Percentiles rank a stretch among this genome's conserved stretches.
Conservation (phyloP, 768 basidiomycete species). For the Galerina marginata region DNA sequence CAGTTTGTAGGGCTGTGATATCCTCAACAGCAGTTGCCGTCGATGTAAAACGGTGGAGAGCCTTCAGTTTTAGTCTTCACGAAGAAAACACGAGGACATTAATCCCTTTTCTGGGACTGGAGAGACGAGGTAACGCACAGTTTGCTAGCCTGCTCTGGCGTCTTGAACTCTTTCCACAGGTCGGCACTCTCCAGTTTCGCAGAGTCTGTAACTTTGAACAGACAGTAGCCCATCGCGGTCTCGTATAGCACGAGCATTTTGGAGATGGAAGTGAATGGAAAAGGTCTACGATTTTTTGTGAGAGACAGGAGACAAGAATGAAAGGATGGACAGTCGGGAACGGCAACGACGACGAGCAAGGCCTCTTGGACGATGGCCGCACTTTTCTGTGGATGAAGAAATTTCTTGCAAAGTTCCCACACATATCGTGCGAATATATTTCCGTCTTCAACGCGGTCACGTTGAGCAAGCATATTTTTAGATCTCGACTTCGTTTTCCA, state of each 20-base stretch:
- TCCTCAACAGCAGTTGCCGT: conserved; percentile 98
- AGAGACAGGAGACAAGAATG: not conserved
- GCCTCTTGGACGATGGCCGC: conserved; percentile 19
- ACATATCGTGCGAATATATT: conserved; percentile 32
- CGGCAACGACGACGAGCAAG: conserved; percentile 26
- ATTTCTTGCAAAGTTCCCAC: conserved; percentile 37
- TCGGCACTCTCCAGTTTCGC: conserved; percentile 87
- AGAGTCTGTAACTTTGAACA: conserved; percentile 93
- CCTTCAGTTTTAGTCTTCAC: conserved; percentile 89
- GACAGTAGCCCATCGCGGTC: conserved; percentile 94
- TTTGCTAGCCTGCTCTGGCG: conserved; percentile 89
- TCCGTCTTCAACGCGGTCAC: conserved; percentile 10
- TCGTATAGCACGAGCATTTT: conserved; percentile 97
- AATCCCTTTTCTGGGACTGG: not conserved
- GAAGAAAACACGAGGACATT: conserved; percentile 5
- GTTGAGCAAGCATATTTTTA: conserved; percentile 1
- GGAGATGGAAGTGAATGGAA: conserved; percentile 13
- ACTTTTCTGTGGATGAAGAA: conserved; percentile 35
- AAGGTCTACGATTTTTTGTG: no score
- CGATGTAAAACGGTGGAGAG: conserved; percentile 94
- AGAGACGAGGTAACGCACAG: conserved; percentile 60
- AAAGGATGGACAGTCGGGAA: conserved; percentile 13
- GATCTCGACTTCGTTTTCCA: not conserved
- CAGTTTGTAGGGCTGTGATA: conserved; percentile 88
- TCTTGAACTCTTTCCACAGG: conserved; percentile 92